Evolutionary conservation across 78 protist species (phyloP).

Genomic region (Thecamonas trahens): DNA sequence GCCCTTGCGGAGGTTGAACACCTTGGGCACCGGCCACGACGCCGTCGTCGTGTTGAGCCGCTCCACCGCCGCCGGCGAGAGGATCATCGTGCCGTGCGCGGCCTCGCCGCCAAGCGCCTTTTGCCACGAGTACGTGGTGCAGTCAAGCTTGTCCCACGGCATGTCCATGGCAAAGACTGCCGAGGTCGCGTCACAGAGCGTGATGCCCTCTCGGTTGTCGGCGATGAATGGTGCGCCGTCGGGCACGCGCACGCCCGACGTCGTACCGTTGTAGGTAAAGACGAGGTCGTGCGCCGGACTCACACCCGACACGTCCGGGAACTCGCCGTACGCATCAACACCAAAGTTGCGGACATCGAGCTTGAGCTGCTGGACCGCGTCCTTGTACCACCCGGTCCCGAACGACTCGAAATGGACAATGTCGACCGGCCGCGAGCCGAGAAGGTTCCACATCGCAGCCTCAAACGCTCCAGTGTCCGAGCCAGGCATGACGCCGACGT

Average conservation of each 20-base stretch:
- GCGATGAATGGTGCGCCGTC: constrained; percentile 24
- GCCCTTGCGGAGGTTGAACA: not conserved
- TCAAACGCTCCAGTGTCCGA: constrained; percentile 50
- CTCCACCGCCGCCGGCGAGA: constrained; percentile 32
- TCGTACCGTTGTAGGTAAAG: constrained; percentile 54
- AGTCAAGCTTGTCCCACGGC: constrained; percentile 51
- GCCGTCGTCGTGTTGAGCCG: constrained; percentile 17
- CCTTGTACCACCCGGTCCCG: constrained; percentile 17
- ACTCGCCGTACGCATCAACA: constrained; percentile 20
- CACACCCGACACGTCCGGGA: constrained; percentile 22
- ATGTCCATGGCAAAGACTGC: constrained; percentile 31
- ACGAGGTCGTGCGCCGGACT: constrained; percentile 23
- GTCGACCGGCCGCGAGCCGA: constrained; percentile 41
- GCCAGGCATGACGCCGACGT: constrained; percentile 44
- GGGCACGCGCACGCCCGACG: constrained; percentile 35
- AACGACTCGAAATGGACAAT: constrained; percentile 40
- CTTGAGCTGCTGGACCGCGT: constrained; percentile 31
- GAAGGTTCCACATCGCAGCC: constrained; percentile 45
- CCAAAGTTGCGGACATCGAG: constrained; percentile 10
- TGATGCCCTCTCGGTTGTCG: constrained; percentile 26
- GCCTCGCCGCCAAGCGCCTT: constrained; percentile 57
- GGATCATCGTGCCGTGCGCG: constrained; percentile 54
- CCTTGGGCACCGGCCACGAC: constrained; percentile 28
- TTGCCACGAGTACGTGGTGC: constrained; percentile 50
- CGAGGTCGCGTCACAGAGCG: constrained; percentile 50